These are phyloP conservation scores for Podaxis sp. DNA, from an alignment of 768 basidiomycete genomes.

Conservation along the genomic window DNA sequence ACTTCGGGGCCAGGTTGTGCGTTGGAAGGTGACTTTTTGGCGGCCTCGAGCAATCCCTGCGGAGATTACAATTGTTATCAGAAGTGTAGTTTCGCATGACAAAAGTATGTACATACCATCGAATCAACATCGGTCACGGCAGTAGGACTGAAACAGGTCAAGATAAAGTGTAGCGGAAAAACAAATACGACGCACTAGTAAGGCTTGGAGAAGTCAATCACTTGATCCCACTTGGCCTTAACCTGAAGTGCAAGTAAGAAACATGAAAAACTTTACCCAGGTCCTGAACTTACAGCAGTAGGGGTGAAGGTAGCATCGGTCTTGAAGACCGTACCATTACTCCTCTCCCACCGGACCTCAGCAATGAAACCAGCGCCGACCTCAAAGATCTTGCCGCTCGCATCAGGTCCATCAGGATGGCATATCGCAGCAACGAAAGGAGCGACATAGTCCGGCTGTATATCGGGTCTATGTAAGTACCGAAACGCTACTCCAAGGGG, in stretches of 20 bases:
- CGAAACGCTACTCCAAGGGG: background rate
- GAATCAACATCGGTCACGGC: conserved; percentile 62
- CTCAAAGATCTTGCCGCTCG: conserved; percentile 84
- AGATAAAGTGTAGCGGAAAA: background rate
- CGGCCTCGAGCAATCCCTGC: conserved; percentile 59
- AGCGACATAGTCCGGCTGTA: conserved; percentile 86
- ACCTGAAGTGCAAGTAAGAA: conserved; percentile 44
- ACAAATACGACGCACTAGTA: conserved; percentile 53
- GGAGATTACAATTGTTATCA: background rate
- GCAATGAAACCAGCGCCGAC: conserved; percentile 91
- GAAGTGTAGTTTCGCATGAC: background rate
- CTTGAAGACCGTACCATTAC: conserved; percentile 85
- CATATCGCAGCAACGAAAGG: conserved; percentile 89
- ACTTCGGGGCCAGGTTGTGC: conserved; percentile 67
- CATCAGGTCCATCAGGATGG: conserved; percentile 81
- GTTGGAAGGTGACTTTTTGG: conserved; percentile 67
- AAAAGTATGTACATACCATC: conserved; percentile 34
- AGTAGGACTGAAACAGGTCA: conserved; percentile 52
- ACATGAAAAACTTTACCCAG: background rate
- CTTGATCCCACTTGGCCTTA: conserved; percentile 77
- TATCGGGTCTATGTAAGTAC: conserved; percentile 13
- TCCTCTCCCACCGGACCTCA: conserved; percentile 92
- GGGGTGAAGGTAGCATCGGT: conserved; percentile 91
- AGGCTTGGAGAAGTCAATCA: conserved; percentile 76
- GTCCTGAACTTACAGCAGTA: conserved; percentile 64